phyloP scores from a whole-genome alignment of 768 basidiomycete species.

The Naganishia vishniacii region DNA sequence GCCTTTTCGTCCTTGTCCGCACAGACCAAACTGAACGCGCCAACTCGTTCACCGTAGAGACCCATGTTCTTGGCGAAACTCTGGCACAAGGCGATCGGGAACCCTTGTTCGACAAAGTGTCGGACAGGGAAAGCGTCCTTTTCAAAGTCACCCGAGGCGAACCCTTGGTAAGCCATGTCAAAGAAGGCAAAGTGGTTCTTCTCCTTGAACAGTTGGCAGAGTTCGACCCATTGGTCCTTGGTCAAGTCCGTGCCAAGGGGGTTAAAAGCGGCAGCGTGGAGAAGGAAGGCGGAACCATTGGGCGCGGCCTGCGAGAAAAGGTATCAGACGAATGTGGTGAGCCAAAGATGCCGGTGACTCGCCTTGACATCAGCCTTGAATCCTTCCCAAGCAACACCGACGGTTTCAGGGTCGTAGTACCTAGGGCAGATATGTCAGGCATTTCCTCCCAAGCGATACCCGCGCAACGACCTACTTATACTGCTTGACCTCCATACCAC shows the following conservation, averaged over 20 bases:
- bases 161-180: constrained; percentile 99
- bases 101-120: constrained; percentile 83
- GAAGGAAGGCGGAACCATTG: constrained; percentile 71
- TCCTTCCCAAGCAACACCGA: constrained; percentile 86
- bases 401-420: constrained; percentile 74
- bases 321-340: background rate
- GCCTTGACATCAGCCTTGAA: constrained; percentile 82
- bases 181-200: constrained; percentile 94
- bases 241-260: constrained; percentile 98
- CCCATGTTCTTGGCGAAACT: constrained; percentile 99
- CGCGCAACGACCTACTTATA: constrained; percentile 53
- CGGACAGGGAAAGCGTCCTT: constrained; percentile 92
- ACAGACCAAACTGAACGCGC: constrained; percentile 79
- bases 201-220: constrained; percentile 77
- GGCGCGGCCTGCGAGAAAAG: constrained; percentile 61
- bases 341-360: constrained; percentile 32
- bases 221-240: constrained; percentile 80
- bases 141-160: constrained; percentile 85
- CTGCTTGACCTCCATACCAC: constrained; percentile 74
- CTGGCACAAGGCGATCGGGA: constrained; percentile 84
- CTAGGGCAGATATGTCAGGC: constrained; percentile 38
- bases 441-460: background rate
- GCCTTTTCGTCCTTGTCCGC: constrained; percentile 60
- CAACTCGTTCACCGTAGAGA: constrained; percentile 94
- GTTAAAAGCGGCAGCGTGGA: constrained; percentile 82